A percentile compares a stretch with the other conserved stretches of the same genome.
These are phyloP conservation scores for Canavalia ensiformis DNA, from an alignment of 306 rosid species.

Conservation along the genomic window DNA sequence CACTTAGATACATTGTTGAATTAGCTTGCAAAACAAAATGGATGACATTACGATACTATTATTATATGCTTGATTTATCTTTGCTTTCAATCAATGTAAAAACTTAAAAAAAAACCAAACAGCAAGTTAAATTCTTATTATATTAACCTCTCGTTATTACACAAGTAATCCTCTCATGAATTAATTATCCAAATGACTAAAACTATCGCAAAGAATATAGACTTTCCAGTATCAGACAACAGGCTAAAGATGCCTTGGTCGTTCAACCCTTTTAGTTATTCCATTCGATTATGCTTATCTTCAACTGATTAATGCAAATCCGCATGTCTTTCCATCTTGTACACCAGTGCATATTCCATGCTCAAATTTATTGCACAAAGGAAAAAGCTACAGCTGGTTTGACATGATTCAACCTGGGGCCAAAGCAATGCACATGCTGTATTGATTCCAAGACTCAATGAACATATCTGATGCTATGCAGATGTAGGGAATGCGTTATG, in stretches of 20 bases:
- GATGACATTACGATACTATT: too few relatives aligned
- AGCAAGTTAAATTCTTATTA: background rate
- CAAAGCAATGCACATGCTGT: constrained; percentile 24
- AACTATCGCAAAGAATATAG: constrained; percentile 14
- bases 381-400: background rate
- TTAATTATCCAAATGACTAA: constrained; percentile 17
- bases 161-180: too few relatives aligned
- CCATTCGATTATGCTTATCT: constrained; percentile 27
- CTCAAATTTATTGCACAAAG: constrained; percentile 24
- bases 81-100: too few relatives aligned
- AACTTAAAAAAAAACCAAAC: constrained; percentile 7
- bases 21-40: background rate
- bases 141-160: background rate
- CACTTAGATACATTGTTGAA: background rate
- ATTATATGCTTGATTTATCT: too few relatives aligned
- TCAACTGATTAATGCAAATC: constrained; percentile 12
- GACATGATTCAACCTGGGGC: constrained; percentile 11
- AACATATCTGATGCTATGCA: constrained; percentile 6
- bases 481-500: constrained; percentile 7
- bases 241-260: background rate
- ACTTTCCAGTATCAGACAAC: constrained; percentile 5
- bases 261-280: background rate
- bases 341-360: background rate
- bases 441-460: constrained; percentile 32
- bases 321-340: constrained; percentile 13